These are phyloP conservation scores for Kluyveromyces sp. DNA, from an alignment of 1,139 yeast species.

Conservation along the genomic window DNA sequence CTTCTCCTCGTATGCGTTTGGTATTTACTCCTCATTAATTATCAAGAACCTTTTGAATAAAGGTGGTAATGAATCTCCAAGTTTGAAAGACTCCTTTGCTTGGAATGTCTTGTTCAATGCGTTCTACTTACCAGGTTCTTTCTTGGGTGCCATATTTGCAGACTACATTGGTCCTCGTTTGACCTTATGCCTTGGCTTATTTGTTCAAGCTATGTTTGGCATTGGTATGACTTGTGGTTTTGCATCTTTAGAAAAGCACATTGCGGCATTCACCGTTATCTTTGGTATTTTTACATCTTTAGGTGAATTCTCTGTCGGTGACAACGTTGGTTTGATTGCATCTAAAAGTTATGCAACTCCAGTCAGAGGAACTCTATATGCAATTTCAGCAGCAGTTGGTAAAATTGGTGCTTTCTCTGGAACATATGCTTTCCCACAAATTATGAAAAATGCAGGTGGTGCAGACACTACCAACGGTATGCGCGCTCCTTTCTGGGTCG, in stretches of 20 bases:
- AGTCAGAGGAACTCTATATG: slow-evolving; percentile 84
- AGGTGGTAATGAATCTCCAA: slow-evolving; percentile 27
- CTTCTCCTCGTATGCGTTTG: slow-evolving; percentile 80
- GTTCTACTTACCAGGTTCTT: slow-evolving; percentile 85
- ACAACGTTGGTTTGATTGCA: slow-evolving; percentile 80
- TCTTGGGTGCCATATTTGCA: slow-evolving; percentile 72
- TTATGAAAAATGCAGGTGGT: slow-evolving; percentile 49
- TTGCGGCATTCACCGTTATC: slow-evolving; percentile 75
- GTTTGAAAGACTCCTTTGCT: slow-evolving; percentile 68
- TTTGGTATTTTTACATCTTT: slow-evolving; percentile 79
- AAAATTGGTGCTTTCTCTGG: slow-evolving; percentile 92
- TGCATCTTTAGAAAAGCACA: slow-evolving; percentile 44
- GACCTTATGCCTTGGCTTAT: slow-evolving; percentile 62
- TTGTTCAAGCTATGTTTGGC: slow-evolving; percentile 73
- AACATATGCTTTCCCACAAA: slow-evolving; percentile 75
- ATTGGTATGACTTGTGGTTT: slow-evolving; percentile 75
- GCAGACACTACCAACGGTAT: slow-evolving; percentile 40
- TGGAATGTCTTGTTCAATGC: slow-evolving; percentile 87
- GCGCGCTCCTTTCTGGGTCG: slow-evolving; percentile 75
- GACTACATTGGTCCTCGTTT: slow-evolving; percentile 86
- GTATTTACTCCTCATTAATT: slow-evolving; percentile 72
- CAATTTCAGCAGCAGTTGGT: slow-evolving; percentile 85
- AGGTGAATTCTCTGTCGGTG: slow-evolving; percentile 95
- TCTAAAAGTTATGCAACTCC: slow-evolving; percentile 83
- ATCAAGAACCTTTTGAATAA: slow-evolving; percentile 51